Evolutionary conservation across 306 rosid species (phyloP), one percentile per base, ranked within the genome.

Genomic region (Cajanus cajan): DNA sequence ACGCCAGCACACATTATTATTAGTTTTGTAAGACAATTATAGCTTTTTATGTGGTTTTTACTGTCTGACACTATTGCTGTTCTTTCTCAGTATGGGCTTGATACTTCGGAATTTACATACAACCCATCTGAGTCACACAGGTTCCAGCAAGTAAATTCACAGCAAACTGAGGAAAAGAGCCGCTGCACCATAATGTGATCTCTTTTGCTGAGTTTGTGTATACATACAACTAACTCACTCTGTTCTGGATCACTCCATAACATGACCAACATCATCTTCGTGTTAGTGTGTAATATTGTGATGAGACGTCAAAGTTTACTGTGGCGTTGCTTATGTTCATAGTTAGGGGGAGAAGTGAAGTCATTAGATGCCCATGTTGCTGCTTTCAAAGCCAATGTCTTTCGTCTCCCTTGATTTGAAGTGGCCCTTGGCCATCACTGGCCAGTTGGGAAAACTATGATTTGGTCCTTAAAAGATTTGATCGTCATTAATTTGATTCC

Each of bases 41-140:
- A n/a, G 58, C 68, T 45, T 34, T 71, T 19, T 70, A 19, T 54
- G 28, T 71, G 75, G 61, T 36, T 72, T 47, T 41, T 28, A 28
- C 31, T 28, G 21, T 31, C 55, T 61, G 36, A 74, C 84, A 61
- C 11, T 25, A 6, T 4, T 62, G 73, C 41, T 3, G 31, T 77
- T 39, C 51, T 69, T 54, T 33, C 80, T 66, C 98, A 96, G 99
- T 96, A 96, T 18, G 98, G 99, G 75, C 90, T 96, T 6, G 98
- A 96, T 82, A 96, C 99, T 37, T 68, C 99, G 0, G 96, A 93
- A 86, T 96, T 91, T 63, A 91, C 99, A 16, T 96, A 96, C 93
- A 91, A 96, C 84, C 99, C 99, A 44, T 93, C 92, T 0, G 99
- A 93, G 83, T 83, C 99, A 15, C 51, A 85, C 61, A 90, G 98